These are phyloP conservation scores for Colletotrichum gigasporum DNA, from an alignment of 2,329 filamentous ascomycete genomes.

Conservation along the genomic window DNA sequence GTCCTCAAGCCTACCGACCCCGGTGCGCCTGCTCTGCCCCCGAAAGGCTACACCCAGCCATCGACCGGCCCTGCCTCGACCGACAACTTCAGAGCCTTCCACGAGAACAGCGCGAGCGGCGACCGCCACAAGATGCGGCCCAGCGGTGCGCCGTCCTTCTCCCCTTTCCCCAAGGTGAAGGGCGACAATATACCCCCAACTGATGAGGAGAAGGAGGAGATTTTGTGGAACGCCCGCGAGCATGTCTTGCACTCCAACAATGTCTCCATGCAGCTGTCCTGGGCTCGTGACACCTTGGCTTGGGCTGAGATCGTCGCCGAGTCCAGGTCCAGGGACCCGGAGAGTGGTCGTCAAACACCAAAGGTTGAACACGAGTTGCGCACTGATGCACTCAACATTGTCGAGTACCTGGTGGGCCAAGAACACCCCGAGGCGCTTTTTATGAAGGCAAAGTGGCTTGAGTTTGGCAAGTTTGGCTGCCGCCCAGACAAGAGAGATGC, in stretches of 20 bases:
- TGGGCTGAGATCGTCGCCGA: conserved; percentile 89
- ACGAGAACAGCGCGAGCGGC: conserved; percentile 44
- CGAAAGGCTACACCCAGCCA: conserved; percentile 39
- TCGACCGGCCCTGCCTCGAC: conserved; percentile 41
- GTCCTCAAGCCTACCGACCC: conserved; percentile 41
- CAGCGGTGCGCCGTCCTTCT: conserved; percentile 79
- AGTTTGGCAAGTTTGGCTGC: conserved; percentile 95
- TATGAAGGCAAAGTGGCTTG: conserved; percentile 94
- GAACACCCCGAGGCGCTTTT: conserved; percentile 94
- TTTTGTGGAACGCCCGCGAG: conserved; percentile 83
- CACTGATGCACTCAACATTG: conserved; percentile 89
- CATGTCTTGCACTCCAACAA: conserved; percentile 93
- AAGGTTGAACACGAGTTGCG: conserved; percentile 88
- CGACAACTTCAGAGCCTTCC: conserved; percentile 51
- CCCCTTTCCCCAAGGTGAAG: conserved; percentile 87
- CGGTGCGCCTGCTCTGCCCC: conserved; percentile 14
- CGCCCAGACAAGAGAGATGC: conserved; percentile 95
- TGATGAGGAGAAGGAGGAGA: conserved; percentile 92
- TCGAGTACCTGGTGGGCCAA: conserved; percentile 89
- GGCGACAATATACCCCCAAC: conserved; percentile 92
- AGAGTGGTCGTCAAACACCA: conserved; percentile 69
- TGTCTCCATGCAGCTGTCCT: conserved; percentile 94
- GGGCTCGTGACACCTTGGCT: conserved; percentile 91
- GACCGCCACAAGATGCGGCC: conserved; percentile 45
- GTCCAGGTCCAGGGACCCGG: conserved; percentile 76